These are phyloP conservation scores for Astrocystis sublimbata DNA, from an alignment of 495 filamentous ascomycete genomes.

Conservation along the genomic window DNA sequence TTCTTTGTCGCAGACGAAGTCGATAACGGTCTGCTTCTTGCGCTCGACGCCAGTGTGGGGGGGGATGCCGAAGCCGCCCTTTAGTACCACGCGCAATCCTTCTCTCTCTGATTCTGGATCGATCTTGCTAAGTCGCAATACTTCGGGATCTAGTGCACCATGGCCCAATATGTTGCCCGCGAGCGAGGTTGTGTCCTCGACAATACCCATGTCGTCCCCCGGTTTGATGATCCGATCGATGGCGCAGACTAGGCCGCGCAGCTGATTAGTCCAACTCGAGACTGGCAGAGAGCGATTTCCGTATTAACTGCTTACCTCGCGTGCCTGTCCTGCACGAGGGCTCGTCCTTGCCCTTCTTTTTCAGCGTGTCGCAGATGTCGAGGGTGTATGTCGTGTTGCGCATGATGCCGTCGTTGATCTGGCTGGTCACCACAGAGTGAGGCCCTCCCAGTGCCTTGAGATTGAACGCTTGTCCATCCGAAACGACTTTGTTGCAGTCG, in stretches of 20 bases:
- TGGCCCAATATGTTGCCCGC: constrained; percentile 63
- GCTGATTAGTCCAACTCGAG: constrained; percentile 1
- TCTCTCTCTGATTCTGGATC: constrained; percentile 61
- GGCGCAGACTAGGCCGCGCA: constrained; percentile 65
- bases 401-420: constrained; percentile 45
- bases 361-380: constrained; percentile 73
- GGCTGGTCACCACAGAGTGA: constrained; percentile 66
- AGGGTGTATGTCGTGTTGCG: constrained; percentile 85
- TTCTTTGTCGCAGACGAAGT: constrained; percentile 77
- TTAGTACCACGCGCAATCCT: constrained; percentile 69
- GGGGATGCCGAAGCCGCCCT: constrained; percentile 62
- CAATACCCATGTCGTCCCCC: constrained; percentile 26
- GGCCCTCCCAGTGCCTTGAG: constrained; percentile 68
- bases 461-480: constrained; percentile 62
- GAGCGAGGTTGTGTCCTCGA: constrained; percentile 64
- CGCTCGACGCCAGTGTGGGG: constrained; percentile 43
- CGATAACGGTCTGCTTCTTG: constrained; percentile 70
- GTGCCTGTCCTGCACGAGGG: constrained; percentile 63
- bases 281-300: background rate
- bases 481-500: constrained; percentile 63
- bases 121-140: constrained; percentile 61
- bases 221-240: constrained; percentile 58
- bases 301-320: constrained; percentile 52
- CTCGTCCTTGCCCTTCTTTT: constrained; percentile 53
- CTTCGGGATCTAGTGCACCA: constrained; percentile 59